Conservation (phyloP, 2,329 filamentous ascomycete species). For the Fusarium avenaceum region DNA sequence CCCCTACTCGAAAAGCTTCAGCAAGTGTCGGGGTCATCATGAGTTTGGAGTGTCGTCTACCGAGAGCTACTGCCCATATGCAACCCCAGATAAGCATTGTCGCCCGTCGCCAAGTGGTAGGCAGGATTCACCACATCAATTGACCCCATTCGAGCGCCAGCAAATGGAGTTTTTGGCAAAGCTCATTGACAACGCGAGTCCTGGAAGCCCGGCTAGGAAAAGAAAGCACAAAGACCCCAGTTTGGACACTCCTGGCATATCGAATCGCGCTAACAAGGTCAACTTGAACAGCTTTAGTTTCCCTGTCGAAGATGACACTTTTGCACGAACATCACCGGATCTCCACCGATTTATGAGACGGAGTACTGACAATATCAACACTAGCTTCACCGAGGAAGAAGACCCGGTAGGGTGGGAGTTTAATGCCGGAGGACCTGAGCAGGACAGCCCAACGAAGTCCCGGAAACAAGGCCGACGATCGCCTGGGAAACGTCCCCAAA, state of each 20-base stretch:
- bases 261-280: constrained; percentile 52
- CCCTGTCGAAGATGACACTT: constrained; percentile 59
- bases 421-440: constrained; percentile 61
- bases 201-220: constrained; percentile 34
- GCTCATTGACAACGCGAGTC: constrained; percentile 54
- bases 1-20: constrained; percentile 25
- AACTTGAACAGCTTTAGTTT: constrained; percentile 65
- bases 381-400: constrained; percentile 68
- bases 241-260: constrained; percentile 1
- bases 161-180: constrained; percentile 56
- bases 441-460: constrained; percentile 43
- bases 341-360: constrained; percentile 61
- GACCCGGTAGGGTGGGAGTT: constrained; percentile 63
- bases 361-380: constrained; percentile 73
- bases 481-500: constrained; percentile 51
- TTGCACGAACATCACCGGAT: constrained; percentile 54
- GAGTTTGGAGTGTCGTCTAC: constrained; percentile 6
- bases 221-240: constrained; percentile 17
- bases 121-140: constrained; percentile 39
- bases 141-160: constrained; percentile 58
- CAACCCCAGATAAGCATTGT: constrained; percentile 12
- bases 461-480: constrained; percentile 60
- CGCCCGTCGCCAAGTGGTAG: constrained; percentile 53
- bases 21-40: constrained; percentile 24
- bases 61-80: constrained; percentile 28